Evolutionary conservation across 2,329 filamentous ascomycete species (phyloP).

Genomic region (Blumeria graminis): DNA sequence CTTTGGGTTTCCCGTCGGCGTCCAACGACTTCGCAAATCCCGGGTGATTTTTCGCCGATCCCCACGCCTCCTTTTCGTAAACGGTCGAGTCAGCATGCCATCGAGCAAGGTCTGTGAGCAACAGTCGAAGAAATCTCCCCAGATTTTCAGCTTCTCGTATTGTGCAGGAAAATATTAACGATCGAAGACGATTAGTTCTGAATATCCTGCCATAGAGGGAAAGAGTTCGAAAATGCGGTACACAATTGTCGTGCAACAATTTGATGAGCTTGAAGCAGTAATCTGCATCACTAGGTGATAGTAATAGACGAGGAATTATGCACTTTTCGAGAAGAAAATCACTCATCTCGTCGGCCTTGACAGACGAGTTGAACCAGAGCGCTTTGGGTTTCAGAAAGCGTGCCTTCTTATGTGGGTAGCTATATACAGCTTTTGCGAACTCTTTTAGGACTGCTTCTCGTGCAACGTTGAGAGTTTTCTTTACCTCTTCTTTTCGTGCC

Average conservation of each 20-base stretch:
- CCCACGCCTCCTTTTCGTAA: constrained; percentile 68
- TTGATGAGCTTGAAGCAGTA: constrained; percentile 73
- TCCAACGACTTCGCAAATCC: constrained; percentile 61
- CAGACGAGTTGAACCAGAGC: constrained; percentile 48
- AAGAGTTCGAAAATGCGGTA: constrained; percentile 68
- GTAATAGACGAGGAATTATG: constrained; percentile 62
- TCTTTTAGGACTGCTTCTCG: constrained; percentile 50
- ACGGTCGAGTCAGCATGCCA: constrained; percentile 61
- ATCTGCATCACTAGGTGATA: constrained; percentile 71
- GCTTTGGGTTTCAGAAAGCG: constrained; percentile 54
- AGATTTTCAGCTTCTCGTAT: constrained; percentile 79
- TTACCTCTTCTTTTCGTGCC: constrained; percentile 43
- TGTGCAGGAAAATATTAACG: constrained; percentile 72
- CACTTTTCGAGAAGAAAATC: constrained; percentile 71
- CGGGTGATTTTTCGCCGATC: constrained; percentile 36
- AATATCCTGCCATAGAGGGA: constrained; percentile 69
- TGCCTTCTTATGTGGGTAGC: constrained; percentile 40
- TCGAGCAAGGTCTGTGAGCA: constrained; percentile 51
- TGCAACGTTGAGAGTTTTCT: constrained; percentile 42
- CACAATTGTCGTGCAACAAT: constrained; percentile 62
- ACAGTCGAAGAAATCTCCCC: constrained; percentile 69
- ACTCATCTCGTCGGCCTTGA: constrained; percentile 42
- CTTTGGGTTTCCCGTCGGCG: constrained; percentile 41
- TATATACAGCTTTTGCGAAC: constrained; percentile 41
- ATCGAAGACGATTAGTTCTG: constrained; percentile 53